Percentiles rank a stretch among this genome's conserved stretches.
phyloP scores from a whole-genome alignment of 2,329 filamentous ascomycete genomes.

The Westerdykella ornata region DNA sequence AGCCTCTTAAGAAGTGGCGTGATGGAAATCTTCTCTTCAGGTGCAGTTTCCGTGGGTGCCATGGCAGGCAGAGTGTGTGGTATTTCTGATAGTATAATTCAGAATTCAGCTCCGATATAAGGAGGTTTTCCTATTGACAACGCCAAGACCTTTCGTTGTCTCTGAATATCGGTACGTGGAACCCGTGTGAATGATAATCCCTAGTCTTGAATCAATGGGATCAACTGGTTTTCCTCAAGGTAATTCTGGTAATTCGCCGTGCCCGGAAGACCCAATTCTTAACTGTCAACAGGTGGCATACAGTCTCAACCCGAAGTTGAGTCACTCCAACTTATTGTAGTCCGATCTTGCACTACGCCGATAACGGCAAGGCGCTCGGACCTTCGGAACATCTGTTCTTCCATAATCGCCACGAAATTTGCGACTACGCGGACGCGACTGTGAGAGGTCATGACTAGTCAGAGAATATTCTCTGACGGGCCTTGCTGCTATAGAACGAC shows the following conservation, averaged over 20 bases:
- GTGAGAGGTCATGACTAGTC: conserved; percentile 33
- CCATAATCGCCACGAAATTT: conserved; percentile 20
- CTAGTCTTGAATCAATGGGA: too few relatives aligned
- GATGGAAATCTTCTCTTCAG: conserved; percentile 46
- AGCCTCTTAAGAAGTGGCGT: conserved; percentile 67
- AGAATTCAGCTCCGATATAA: too few relatives aligned
- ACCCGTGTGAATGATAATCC: too few relatives aligned
- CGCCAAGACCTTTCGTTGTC: not conserved
- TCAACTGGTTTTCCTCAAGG: too few relatives aligned
- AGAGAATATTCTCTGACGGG: conserved; percentile 35
- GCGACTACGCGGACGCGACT: conserved; percentile 9
- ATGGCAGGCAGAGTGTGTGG: conserved; percentile 7
- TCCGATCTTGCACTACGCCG: conserved; percentile 12
- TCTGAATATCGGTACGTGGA: too few relatives aligned
- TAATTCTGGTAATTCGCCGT: too few relatives aligned
- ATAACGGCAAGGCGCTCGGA: conserved; percentile 11
- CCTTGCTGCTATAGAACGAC: conserved; percentile 22
- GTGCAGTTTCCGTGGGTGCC: conserved; percentile 17
- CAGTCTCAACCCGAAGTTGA: conserved; percentile 4
- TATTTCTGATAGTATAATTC: too few relatives aligned
- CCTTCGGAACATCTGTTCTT: conserved; percentile 18
- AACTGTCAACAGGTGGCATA: too few relatives aligned
- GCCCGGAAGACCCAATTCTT: too few relatives aligned
- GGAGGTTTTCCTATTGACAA: not conserved
- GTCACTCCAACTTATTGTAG: conserved; percentile 13